Base-by-base conservation (phyloP, 768 basidiomycete genomes). In the Cystofilobasidium bisporidii region DNA sequence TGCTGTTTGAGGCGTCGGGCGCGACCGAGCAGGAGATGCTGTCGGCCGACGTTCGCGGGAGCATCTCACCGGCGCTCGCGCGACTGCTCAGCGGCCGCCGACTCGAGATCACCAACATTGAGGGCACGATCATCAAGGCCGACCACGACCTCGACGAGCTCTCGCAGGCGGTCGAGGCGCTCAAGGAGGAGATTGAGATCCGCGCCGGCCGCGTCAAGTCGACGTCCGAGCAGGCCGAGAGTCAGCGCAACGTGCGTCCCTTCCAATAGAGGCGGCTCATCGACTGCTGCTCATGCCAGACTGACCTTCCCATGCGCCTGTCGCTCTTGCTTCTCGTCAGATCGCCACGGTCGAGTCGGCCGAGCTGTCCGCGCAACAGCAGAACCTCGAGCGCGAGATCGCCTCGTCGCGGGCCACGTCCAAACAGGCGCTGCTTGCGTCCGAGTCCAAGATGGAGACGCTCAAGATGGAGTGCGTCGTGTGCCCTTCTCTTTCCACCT, bases 121-220 rank as follows among this genome's bases (percentile, higher is more conserved):
- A 90, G 77, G 88, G 84, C 69, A 87, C 89, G 70, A 82, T 84
- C 53, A 87, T 92, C 71, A 84, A 83, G 72, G 82, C 90, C 32
- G 89, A 92, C 69, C 84, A 93, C 71, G 87, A 89, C 69, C 82
- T 90, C 14, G 91, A 94, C 73, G 83, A 87, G 71, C 77, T 89
- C 62, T 83, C 81, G 0, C 78, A 85, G 63, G 85, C 88, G 69
- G 88, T 87, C 73, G 90, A 93, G 76, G 87, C 87, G 64, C 78
- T 87, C 69, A 87, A 88, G 65, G 86, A 89, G 72, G 88, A 91
- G 70, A 83, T 87, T 28, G 80, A 78, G 57, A 86, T 87, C 73
- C 75, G 86, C 28, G 87, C 88, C 74, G 86, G 86, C 76, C 87
- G 88, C 75, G 85, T 86, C 14, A 80, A 79, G 26, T 83, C 73